A percentile compares a stretch with the other conserved stretches of the same genome.
Evolutionary conservation across 2,329 filamentous ascomycete genomes (phyloP).

Genomic region (Venturia aucupariae): DNA sequence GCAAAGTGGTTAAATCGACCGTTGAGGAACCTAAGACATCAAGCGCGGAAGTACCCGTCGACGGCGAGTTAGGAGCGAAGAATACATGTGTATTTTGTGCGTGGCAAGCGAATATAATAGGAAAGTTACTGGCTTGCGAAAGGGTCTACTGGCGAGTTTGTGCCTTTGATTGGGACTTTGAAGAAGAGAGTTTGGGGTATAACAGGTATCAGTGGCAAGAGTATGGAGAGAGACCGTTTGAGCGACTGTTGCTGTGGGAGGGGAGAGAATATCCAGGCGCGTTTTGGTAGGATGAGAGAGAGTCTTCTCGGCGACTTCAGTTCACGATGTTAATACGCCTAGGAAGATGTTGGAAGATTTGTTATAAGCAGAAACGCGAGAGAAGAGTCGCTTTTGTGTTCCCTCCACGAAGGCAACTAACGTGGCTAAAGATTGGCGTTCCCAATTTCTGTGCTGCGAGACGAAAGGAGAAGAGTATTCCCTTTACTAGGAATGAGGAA

Average conservation of each 20-base stretch:
- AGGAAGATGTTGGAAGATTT: not conserved
- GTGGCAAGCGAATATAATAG: no score
- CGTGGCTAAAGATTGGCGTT: not conserved
- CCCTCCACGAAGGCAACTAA: not conserved
- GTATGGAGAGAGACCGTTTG: not conserved
- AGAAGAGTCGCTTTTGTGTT: not conserved
- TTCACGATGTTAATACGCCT: not conserved
- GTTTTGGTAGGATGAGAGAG: not conserved
- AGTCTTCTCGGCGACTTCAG: not conserved
- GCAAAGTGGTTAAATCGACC: no score
- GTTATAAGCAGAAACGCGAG: not conserved
- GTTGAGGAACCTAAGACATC: no score
- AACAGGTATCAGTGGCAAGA: not conserved
- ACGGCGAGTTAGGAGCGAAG: no score
- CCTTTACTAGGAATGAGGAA: not conserved
- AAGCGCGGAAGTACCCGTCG: no score
- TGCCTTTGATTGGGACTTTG: not conserved
- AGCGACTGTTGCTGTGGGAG: not conserved
- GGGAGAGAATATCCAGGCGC: not conserved
- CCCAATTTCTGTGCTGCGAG: not conserved
- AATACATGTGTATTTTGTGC: no score
- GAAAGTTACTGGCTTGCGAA: no score
- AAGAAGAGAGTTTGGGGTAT: not conserved
- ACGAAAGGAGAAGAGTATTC: not conserved
- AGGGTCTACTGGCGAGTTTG: not conserved